These are phyloP conservation scores for Colletotrichum orchidophilum DNA, from an alignment of 2,329 filamentous ascomycete species.

Conservation along the genomic window DNA sequence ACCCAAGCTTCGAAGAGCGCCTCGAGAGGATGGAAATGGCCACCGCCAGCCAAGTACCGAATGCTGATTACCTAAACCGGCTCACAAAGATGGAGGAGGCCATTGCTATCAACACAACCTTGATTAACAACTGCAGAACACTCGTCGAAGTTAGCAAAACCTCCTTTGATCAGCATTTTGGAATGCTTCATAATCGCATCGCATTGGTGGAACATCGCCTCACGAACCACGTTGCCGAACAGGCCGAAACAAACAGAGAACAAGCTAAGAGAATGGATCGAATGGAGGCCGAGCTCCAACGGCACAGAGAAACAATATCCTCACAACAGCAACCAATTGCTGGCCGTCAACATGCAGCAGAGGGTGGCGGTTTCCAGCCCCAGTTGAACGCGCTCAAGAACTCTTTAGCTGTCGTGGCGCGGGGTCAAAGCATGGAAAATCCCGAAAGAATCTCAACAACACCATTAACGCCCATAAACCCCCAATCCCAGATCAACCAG, in stretches of 20 bases:
- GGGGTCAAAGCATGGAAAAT: background rate
- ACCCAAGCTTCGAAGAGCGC: background rate
- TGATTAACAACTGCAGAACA: slow-evolving; percentile 21
- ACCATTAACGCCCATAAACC: background rate
- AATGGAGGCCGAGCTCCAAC: slow-evolving; percentile 7
- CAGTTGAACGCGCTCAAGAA: background rate
- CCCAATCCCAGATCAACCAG: background rate
- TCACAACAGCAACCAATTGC: background rate
- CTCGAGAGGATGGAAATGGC: background rate
- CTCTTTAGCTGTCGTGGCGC: background rate
- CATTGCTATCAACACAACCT: background rate
- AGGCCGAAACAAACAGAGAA: background rate
- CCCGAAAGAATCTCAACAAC: background rate
- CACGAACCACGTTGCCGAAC: background rate
- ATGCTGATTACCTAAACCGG: background rate
- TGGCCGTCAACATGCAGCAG: background rate
- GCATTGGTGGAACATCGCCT: slow-evolving; percentile 1
- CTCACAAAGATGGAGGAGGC: slow-evolving; percentile 8
- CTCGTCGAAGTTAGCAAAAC: slow-evolving; percentile 20
- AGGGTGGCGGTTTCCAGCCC: background rate
- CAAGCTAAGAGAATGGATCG: slow-evolving; percentile 12
- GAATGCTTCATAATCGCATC: background rate
- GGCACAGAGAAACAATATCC: background rate
- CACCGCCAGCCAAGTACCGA: background rate
- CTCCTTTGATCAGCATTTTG: slow-evolving; percentile 3